Percentiles rank a stretch among this genome's conserved stretches.
phyloP scores from a whole-genome alignment of 495 filamentous ascomycete species.

The Penicillium manginii region DNA sequence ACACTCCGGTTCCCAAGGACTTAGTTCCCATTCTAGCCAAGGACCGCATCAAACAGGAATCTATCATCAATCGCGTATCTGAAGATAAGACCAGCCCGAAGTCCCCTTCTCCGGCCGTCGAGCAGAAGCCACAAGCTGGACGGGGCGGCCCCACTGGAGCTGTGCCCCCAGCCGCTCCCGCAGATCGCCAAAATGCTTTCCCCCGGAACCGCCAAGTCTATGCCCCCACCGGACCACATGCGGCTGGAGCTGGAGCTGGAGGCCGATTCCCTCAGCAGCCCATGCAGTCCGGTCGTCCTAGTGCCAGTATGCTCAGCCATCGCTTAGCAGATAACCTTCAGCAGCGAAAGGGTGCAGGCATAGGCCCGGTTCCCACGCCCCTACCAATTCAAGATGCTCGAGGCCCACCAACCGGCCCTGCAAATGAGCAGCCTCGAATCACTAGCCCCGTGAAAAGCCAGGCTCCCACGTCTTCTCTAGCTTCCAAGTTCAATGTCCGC shows the following conservation, averaged over 20 bases:
- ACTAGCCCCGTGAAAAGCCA: slow-evolving; percentile 51
- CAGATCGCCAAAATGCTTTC: slow-evolving; percentile 49
- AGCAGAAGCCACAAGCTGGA: slow-evolving; percentile 42
- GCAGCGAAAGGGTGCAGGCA: slow-evolving; percentile 55
- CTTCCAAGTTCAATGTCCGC: slow-evolving; percentile 77
- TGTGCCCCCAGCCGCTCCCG: slow-evolving; percentile 34
- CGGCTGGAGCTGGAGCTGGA: slow-evolving; percentile 32
- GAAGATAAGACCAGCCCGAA: slow-evolving; percentile 58
- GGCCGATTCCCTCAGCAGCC: slow-evolving; percentile 46
- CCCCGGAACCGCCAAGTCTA: slow-evolving; percentile 47
- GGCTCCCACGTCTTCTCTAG: slow-evolving; percentile 54
- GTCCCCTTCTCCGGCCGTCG: slow-evolving; percentile 31
- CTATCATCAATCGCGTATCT: slow-evolving; percentile 87
- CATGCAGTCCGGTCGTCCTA: slow-evolving; percentile 44
- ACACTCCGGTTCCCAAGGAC: slow-evolving; percentile 88
- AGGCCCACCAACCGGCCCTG: slow-evolving; percentile 52
- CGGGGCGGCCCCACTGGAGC: slow-evolving; percentile 35
- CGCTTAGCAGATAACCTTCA: slow-evolving; percentile 60
- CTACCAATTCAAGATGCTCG: slow-evolving; percentile 58
- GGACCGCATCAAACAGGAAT: slow-evolving; percentile 86
- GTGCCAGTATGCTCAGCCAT: slow-evolving; percentile 54
- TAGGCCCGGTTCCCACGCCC: slow-evolving; percentile 53
- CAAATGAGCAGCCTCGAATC: slow-evolving; percentile 46
- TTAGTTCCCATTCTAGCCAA: slow-evolving; percentile 95
- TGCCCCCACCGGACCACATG: slow-evolving; percentile 52